A percentile compares a stretch with the other conserved stretches of the same genome.
Conservation (phyloP, 2,329 filamentous ascomycete species). For the Penicillium hesseltinei region DNA sequence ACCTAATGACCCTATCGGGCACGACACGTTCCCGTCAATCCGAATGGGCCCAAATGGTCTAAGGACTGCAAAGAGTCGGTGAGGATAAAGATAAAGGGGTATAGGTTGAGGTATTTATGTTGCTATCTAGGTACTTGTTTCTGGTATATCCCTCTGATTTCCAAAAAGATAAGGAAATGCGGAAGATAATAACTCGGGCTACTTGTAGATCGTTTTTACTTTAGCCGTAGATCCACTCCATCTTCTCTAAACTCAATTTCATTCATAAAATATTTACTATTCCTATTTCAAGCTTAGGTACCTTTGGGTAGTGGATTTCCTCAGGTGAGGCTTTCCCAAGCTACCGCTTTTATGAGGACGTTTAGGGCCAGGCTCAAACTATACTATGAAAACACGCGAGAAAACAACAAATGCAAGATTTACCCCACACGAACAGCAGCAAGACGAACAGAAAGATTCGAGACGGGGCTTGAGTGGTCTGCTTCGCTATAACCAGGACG, state of each 20-base stretch:
- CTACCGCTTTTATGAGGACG: neutral
- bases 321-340: no score
- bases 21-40: constrained; percentile 14
- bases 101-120: neutral
- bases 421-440: neutral
- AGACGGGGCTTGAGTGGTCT: neutral
- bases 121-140: no score
- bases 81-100: neutral
- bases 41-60: constrained; percentile 1
- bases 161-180: neutral
- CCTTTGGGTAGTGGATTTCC: no score
- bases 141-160: neutral
- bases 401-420: neutral
- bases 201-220: neutral
- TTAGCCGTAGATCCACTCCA: neutral
- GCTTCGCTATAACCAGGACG: neutral
- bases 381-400: neutral
- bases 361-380: neutral
- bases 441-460: neutral
- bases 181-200: neutral
- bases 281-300: neutral
- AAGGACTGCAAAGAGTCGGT: constrained; percentile 3
- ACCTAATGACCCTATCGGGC: constrained; percentile 14
- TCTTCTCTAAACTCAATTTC: neutral
- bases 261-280: no score